Evolutionary conservation across 495 filamentous ascomycete species (phyloP), one percentile per base, ranked within the genome.

Genomic region (Ramalina intermedia): DNA sequence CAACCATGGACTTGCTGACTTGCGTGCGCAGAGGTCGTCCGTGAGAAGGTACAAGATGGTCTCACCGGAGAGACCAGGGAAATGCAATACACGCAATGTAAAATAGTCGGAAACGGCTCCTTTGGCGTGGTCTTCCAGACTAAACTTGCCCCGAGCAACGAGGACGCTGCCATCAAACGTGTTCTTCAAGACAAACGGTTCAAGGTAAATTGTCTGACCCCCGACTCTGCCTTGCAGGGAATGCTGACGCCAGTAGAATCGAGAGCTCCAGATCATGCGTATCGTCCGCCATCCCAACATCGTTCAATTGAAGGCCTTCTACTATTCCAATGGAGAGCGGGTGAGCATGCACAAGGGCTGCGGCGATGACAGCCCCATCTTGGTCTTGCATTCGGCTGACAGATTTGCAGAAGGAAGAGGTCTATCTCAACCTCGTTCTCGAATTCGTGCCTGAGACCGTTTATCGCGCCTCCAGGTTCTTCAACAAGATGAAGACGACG

Each of bases 401-500:
- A 24, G 4, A 55, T 49, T 51, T 53, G 47, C 57, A 96, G 89
- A 95, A 96, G 73, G 93, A 99, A 63, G 91, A 99, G 71, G 93
- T 99, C 12, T 99, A 96, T 65, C 80, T 99, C 43, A 99, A 99
- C 61, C 76, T 99, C 37, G 88, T 99, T 41, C 82, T 96, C 58
- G 91, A 99, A 64, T 99, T 87, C 62, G 93, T 99, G 43, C 93
- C 93, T 9, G 91, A 96, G 70, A 96, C 91, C 0, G 93, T 99
- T 35, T 99, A 96, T 65, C 79, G 93, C 50, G 93, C 91, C n/a
- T 96, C 91, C 39, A 78, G 91, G 43, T 96, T 94, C 69, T 99
- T 96, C 76, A 96, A 94, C 73, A 99, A 96, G 72, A 79, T 96
- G 78, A 99, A 99, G 78, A 94, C 91, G 6, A 96, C 93, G 14